Evolutionary conservation across 108 stramenopile genomes (phyloP), one percentile per base, ranked within the genome.

Genomic region (Cyclotella sp.): DNA sequence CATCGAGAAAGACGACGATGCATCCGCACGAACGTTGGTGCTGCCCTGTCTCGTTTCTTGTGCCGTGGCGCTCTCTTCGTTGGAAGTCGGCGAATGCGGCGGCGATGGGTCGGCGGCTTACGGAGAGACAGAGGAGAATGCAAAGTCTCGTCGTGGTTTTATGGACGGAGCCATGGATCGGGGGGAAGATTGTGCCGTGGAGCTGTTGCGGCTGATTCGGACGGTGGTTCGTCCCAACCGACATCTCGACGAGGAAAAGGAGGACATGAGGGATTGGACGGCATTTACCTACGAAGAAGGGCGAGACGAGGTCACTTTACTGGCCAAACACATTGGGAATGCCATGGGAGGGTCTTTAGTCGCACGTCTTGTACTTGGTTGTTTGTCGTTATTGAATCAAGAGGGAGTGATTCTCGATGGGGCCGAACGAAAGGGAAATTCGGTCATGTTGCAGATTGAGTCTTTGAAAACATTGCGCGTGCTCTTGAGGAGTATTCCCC

Each of bases 261-360:
- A n/a, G n/a, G n/a, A n/a, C n/a, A n/a, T n/a, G n/a, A 12, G 46
- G 19, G 34, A 63, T 12, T 10, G 40, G 47, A n/a, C n/a, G n/a
- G n/a, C n/a, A n/a, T n/a, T n/a, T n/a, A n/a, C n/a, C n/a, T n/a
- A n/a, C n/a, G n/a, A n/a, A n/a, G n/a, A n/a, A n/a, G n/a, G n/a
- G n/a, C n/a, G n/a, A n/a, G n/a, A n/a, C n/a, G n/a, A n/a, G n/a
- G n/a, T n/a, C n/a, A n/a, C 52, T 5, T 43, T 47, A 2, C 13
- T 83, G 40, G 63, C 82, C 16, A 19, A 51, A 9, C 70, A 73
- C 22, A 42, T 83, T 42, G 72, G 78, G 0, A 44, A 49, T 41
- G 82, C 77, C 65, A 83, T 83, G 82, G 73, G 55, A 15, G 82
- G 82, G 39, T 77, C 77, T 26, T 18, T 83, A 45, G 72, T 79